Evolutionary conservation across 169 alveolate species (phyloP), one percentile per base, ranked within the genome.

Genomic region (Eimeria zaria): DNA sequence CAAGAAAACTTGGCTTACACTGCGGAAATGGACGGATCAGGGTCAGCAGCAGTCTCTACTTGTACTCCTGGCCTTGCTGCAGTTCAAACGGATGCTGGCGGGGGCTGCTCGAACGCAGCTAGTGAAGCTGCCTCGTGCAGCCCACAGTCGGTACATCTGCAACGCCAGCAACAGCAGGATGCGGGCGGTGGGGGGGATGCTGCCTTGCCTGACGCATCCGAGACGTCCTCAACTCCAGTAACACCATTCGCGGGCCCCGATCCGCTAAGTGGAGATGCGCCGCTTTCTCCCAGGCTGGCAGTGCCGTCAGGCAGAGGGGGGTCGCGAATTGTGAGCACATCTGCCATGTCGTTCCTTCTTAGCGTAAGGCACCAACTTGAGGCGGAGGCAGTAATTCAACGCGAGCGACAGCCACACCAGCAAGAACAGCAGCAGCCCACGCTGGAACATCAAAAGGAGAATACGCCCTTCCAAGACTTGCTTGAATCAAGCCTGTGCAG

Each of bases 171-270:
- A 41, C 92, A 58, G 41, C 78, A 62, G 20, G 33, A 24, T 30
- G 58, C 20, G 64, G 20, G 24, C 24, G 62, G 8, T 33, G 58
- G 39, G 14, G 83, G 48, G 53, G 81, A 87, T 39, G 76, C 6
- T 53, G 91, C 5, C 12, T 51, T 76, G 27, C 48, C 20, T 27
- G 73, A 33, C 76, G 62, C 46, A 16, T 87, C 81, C 12, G 93
- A 60, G 36, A 44, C 69, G 1, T 78, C 91, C 51, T 91, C 96
- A 51, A 30, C 85, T 11, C 91, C 96, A n/a, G 69, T 78, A 55
- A 73, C 96, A 36, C 96, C 96, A n/a, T 92, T 92, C 60, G 91
- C 91, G 24, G 96, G 91, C 30, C 92, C 88, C 18, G 96, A 92
- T 6, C 96, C 96, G 39, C 74, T 92, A 11, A 92, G 88, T 48